A percentile compares a stretch with the other conserved stretches of the same genome.
Conservation (phyloP, 768 basidiomycete genomes). For the Hypholoma fasciculare region DNA sequence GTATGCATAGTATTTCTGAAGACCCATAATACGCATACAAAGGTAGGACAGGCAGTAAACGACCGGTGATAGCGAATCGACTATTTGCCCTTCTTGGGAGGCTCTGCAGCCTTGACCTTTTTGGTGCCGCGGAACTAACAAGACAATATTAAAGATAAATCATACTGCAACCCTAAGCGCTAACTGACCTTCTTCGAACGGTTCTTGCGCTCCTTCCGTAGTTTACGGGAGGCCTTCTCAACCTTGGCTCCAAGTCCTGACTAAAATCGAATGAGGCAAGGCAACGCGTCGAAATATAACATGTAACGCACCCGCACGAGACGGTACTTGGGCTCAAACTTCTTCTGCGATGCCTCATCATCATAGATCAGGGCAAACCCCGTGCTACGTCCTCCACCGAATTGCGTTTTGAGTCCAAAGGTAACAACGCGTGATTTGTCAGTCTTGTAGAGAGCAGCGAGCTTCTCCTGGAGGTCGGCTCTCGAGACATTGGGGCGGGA, state of each 20-base stretch:
- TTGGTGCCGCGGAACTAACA: conserved; percentile 89
- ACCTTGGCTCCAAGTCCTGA: conserved; percentile 73
- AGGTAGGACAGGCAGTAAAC: conserved; percentile 17
- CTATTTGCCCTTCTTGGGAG: conserved; percentile 92
- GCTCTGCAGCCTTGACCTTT: conserved; percentile 91
- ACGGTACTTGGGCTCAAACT: conserved; percentile 96
- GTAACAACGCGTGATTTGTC: conserved; percentile 89
- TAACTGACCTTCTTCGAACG: conserved; percentile 89
- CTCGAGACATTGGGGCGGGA: conserved; percentile 92
- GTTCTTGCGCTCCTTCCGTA: conserved; percentile 99
- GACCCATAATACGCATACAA: conserved; percentile 35
- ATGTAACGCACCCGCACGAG: conserved; percentile 79
- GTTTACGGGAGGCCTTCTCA: conserved; percentile 91
- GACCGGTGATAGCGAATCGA: conserved; percentile 23
- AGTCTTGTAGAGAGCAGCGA: conserved; percentile 90
- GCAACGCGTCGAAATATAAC: not conserved
- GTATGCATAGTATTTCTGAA: conserved; percentile 23
- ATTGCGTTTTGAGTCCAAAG: conserved; percentile 93
- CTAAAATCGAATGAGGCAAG: conserved; percentile 34
- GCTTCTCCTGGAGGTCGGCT: conserved; percentile 88
- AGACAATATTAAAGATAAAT: conserved; percentile 12
- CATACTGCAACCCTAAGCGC: not conserved
- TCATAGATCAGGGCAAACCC: conserved; percentile 99
- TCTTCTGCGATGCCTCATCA: conserved; percentile 90
- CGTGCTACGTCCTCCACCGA: conserved; percentile 97